A percentile compares a stretch with the other conserved stretches of the same genome.
These are phyloP conservation scores for Raphanus raphanistrum DNA, from an alignment of 345 rosid species.

Conservation along the genomic window DNA sequence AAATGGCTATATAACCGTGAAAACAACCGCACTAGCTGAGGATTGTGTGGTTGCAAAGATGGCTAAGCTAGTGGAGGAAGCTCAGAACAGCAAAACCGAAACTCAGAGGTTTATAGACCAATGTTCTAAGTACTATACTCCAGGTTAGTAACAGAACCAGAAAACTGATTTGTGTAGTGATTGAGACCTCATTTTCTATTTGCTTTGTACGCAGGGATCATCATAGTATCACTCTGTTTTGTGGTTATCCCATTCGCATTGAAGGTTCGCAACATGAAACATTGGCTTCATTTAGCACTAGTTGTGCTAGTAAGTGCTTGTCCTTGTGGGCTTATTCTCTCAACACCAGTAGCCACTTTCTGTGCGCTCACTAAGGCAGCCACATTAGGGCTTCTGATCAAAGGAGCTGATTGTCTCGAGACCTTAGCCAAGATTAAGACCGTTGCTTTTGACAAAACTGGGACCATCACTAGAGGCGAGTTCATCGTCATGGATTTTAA, in stretches of 20 bases:
- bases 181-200: not conserved
- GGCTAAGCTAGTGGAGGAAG: constrained; percentile 94
- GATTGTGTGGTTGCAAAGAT: constrained; percentile 90
- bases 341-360: constrained; percentile 89
- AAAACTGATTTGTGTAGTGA: not conserved
- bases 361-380: constrained; percentile 93
- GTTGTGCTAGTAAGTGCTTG: constrained; percentile 92
- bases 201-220: constrained; percentile 21
- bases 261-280: constrained; percentile 38
- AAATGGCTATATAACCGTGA: constrained; percentile 67
- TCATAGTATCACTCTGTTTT: constrained; percentile 28
- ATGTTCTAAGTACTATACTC: constrained; percentile 78
- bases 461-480: constrained; percentile 88
- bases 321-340: constrained; percentile 87
- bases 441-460: constrained; percentile 86
- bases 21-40: constrained; percentile 76
- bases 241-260: constrained; percentile 67
- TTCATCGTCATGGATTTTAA: constrained; percentile 64
- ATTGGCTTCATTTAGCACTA: constrained; percentile 78
- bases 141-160: constrained; percentile 50
- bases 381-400: constrained; percentile 72
- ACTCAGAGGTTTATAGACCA: constrained; percentile 74
- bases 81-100: constrained; percentile 77
- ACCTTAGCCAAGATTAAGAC: constrained; percentile 67
- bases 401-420: constrained; percentile 85